A percentile compares a stretch with the other conserved stretches of the same genome.
phyloP scores from a whole-genome alignment of 2,329 filamentous ascomycete genomes.

The Beauveria rudraprayagi region DNA sequence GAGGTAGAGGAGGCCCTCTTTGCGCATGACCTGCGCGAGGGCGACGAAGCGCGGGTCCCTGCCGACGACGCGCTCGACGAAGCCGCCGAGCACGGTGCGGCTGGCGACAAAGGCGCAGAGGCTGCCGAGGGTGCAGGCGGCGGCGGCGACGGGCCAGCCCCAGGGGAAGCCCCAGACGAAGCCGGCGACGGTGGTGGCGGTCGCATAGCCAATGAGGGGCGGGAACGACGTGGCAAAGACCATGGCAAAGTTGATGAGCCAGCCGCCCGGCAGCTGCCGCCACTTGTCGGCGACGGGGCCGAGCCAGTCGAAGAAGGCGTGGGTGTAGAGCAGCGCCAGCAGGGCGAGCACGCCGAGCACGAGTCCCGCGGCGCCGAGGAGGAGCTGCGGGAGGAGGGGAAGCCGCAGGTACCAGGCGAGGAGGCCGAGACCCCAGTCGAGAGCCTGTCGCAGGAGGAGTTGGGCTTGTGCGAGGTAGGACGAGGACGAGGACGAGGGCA shows the following conservation, averaged over 20 bases:
- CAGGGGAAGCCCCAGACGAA: constrained; percentile 48
- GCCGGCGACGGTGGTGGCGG: constrained; percentile 49
- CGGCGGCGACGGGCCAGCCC: constrained; percentile 77
- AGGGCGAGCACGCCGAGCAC: constrained; percentile 49
- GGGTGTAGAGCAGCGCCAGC: constrained; percentile 68
- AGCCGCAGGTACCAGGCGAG: constrained; percentile 47
- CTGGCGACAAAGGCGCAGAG: constrained; percentile 73
- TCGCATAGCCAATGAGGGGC: constrained; percentile 80
- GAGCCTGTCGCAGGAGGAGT: constrained; percentile 6
- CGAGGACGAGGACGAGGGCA: not conserved
- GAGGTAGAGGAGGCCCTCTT: constrained; percentile 81
- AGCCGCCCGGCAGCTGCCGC: constrained; percentile 66
- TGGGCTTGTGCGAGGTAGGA: not conserved
- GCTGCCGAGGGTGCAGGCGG: constrained; percentile 70
- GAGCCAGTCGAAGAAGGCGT: constrained; percentile 69
- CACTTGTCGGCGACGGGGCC: constrained; percentile 67
- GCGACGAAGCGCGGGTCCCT: constrained; percentile 83
- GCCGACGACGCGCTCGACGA: constrained; percentile 74
- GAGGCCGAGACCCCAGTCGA: constrained; percentile 24
- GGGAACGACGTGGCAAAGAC: constrained; percentile 76
- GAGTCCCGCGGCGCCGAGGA: constrained; percentile 44
- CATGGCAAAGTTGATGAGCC: constrained; percentile 65
- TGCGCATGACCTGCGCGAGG: constrained; percentile 76
- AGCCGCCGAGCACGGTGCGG: constrained; percentile 66
- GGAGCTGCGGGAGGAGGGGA: constrained; percentile 52